Evolutionary conservation across 441 rosid genomes (phyloP).

Genomic region (Syzygium malaccense): DNA sequence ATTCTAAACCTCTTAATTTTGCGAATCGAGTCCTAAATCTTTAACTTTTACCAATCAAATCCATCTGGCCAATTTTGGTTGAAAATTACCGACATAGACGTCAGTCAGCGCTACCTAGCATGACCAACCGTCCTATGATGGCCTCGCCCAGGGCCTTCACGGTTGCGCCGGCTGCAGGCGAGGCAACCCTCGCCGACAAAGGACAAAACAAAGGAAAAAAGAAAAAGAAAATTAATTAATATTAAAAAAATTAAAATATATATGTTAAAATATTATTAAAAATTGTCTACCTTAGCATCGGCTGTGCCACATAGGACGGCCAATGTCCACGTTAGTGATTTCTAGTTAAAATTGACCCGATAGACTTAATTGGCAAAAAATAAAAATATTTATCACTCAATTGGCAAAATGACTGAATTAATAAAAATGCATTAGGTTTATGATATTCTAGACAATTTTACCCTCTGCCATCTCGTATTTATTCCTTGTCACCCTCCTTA

Average conservation of each 20-base stretch:
- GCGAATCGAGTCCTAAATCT: too few relatives aligned
- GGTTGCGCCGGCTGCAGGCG: too few relatives aligned
- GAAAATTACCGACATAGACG: too few relatives aligned
- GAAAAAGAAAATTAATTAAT: too few relatives aligned
- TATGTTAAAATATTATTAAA: too few relatives aligned
- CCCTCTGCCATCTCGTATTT: not conserved
- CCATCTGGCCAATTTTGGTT: too few relatives aligned
- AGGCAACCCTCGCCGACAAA: too few relatives aligned
- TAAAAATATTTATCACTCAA: not conserved
- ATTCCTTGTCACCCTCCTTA: not conserved
- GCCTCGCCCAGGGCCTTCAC: not conserved
- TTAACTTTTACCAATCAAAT: too few relatives aligned
- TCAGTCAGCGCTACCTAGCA: too few relatives aligned
- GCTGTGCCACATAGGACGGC: fast-evolving
- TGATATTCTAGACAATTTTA: not conserved
- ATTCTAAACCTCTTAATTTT: not conserved
- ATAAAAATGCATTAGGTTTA: fast-evolving
- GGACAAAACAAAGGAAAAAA: too few relatives aligned
- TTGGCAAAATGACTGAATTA: not conserved
- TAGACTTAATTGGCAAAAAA: not conserved
- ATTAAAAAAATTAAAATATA: too few relatives aligned
- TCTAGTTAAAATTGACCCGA: fast-evolving
- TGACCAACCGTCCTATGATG: not conserved
- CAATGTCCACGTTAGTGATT: fast-evolving
- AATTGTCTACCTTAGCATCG: fast-evolving